Percentiles rank a stretch among this genome's conserved stretches.
Conservation (phyloP, 305 asterid genomes). For the Stenogyne calaminthoides region DNA sequence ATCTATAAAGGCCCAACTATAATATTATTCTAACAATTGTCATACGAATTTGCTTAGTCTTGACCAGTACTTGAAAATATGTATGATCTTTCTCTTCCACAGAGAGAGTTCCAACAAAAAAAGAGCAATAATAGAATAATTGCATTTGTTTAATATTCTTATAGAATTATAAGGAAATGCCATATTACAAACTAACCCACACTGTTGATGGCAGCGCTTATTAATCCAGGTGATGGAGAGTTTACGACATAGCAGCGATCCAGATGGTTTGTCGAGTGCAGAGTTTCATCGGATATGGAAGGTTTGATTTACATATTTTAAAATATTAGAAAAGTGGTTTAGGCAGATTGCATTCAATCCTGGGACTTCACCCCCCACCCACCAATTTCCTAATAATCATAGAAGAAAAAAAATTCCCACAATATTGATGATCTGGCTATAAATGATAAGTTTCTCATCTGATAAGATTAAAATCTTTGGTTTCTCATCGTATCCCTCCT, state of each 20-base stretch:
- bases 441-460: conserved; percentile 1
- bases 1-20: no score
- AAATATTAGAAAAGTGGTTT: conserved; percentile 11
- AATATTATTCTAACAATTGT: no score
- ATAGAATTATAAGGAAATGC: conserved; percentile 19
- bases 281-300: conserved; percentile 61
- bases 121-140: not conserved
- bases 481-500: not conserved
- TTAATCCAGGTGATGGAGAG: conserved; percentile 60
- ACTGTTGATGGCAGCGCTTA: conserved; percentile 56
- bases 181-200: conserved; percentile 21
- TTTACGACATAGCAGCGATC: conserved; percentile 32
- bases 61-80: not conserved
- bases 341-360: not conserved
- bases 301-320: conserved; percentile 45
- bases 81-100: conserved; percentile 9
- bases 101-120: not conserved
- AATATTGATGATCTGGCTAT: conserved; percentile 5
- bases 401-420: not conserved
- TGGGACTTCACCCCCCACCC: not conserved
- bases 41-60: conserved; percentile 20
- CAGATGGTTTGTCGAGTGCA: conserved; percentile 40
- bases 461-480: not conserved
- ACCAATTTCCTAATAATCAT: not conserved
- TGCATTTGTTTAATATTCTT: conserved; percentile 18